phyloP scores from a whole-genome alignment of 306 rosid genomes.

The Cicer yamashitae region DNA sequence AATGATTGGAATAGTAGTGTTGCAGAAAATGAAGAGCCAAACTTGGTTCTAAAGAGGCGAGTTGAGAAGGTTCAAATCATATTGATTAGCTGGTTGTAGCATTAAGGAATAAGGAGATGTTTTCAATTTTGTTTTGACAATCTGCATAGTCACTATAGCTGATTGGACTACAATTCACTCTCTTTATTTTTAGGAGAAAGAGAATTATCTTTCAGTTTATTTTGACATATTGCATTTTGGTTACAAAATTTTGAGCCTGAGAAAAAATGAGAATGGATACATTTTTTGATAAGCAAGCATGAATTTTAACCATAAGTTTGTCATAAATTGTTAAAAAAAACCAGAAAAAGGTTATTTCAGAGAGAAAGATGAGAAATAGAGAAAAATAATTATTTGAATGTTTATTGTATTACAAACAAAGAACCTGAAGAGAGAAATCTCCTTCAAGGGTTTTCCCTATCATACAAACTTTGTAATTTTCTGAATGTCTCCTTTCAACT shows the following conservation, averaged over 20 bases:
- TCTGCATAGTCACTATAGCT: background rate
- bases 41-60: background rate
- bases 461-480: background rate
- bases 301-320: background rate
- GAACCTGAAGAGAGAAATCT: background rate
- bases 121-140: slow-evolving; percentile 1
- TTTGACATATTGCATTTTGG: slow-evolving; percentile 8
- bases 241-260: background rate
- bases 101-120: slow-evolving; percentile 1
- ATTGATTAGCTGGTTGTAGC: background rate
- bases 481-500: slow-evolving; percentile 1
- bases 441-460: background rate
- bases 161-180: background rate
- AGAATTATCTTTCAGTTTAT: background rate
- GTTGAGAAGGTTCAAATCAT: background rate
- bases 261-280: background rate
- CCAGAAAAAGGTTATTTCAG: background rate
- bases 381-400: background rate
- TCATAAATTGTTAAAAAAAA: background rate
- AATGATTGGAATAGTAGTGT: background rate
- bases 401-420: slow-evolving; percentile 7
- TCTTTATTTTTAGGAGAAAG: background rate
- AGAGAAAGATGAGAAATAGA: background rate
- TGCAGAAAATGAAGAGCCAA: slow-evolving; percentile 5
- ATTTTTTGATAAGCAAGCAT: background rate